Conservation (phyloP, 176 grass and related monocot genomes). For the Oryza coarctata region DNA sequence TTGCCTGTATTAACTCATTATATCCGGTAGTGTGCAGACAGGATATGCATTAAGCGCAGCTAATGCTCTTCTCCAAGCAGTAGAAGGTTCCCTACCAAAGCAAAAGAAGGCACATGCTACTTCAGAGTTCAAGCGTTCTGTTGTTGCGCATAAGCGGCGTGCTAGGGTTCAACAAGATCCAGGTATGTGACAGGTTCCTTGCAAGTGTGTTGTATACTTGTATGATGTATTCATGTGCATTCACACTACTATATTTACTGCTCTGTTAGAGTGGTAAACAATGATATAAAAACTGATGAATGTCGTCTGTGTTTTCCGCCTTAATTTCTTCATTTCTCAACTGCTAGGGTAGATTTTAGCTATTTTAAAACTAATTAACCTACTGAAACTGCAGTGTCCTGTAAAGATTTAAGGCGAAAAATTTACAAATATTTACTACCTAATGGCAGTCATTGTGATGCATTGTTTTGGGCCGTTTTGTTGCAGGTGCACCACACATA, state of each 20-base stretch:
- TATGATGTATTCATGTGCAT: not conserved
- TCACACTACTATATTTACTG: not conserved
- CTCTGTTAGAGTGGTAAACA: conserved; percentile 10
- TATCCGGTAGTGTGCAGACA: conserved; percentile 65
- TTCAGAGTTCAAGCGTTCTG: conserved; percentile 79
- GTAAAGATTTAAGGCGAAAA: not conserved
- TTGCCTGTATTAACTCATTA: conserved; percentile 20
- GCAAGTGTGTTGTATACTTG: not conserved
- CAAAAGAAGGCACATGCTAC: conserved; percentile 74
- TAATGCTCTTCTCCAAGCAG: conserved; percentile 59
- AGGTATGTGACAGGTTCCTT: conserved; percentile 32
- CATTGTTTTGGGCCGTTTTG: conserved; percentile 31
- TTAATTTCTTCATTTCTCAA: not conserved
- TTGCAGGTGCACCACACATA: conserved; percentile 55
- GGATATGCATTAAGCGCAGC: conserved; percentile 59
- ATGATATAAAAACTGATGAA: not conserved
- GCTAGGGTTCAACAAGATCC: conserved; percentile 48
- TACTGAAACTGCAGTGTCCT: conserved; percentile 2
- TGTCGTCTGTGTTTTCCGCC: not conserved
- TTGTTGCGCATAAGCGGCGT: conserved; percentile 72
- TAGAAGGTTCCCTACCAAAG: conserved; percentile 68
- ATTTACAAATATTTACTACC: not conserved
- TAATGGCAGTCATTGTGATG: not conserved
- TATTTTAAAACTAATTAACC: conserved; percentile 18
- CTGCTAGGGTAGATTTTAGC: not conserved